A percentile compares a stretch with the other conserved stretches of the same genome.
These are phyloP conservation scores for Samsoniella hepiali DNA, from an alignment of 2,329 filamentous ascomycete genomes.

Conservation along the genomic window DNA sequence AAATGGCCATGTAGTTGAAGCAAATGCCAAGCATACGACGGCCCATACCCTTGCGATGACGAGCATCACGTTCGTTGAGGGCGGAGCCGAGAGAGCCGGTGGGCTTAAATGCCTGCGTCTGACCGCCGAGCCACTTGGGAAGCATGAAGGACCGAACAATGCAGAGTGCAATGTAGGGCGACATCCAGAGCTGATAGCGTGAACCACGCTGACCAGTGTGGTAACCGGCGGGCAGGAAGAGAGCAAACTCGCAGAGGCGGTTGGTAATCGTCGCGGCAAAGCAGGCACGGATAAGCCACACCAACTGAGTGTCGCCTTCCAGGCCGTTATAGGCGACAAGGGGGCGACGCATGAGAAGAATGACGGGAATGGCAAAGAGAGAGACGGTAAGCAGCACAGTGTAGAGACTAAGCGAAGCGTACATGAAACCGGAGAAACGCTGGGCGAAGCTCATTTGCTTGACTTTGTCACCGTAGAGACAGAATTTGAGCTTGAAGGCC, in stretches of 20 bases:
- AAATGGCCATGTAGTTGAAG: conserved; percentile 52
- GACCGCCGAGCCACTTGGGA: conserved; percentile 57
- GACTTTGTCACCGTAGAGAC: conserved; percentile 51
- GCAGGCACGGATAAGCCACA: conserved; percentile 55
- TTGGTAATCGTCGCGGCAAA: conserved; percentile 50
- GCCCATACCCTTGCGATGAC: conserved; percentile 49
- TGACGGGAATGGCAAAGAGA: conserved; percentile 57
- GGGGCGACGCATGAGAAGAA: conserved; percentile 53
- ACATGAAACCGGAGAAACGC: conserved; percentile 57
- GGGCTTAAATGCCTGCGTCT: conserved; percentile 57
- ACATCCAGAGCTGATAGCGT: conserved; percentile 60
- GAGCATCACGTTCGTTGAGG: conserved; percentile 56
- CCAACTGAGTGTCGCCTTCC: conserved; percentile 45
- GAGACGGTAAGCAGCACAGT: conserved; percentile 53
- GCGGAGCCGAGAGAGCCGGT: conserved; percentile 55
- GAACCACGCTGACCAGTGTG: conserved; percentile 56
- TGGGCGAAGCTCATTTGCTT: conserved; percentile 53
- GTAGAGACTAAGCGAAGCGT: conserved; percentile 53
- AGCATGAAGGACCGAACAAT: conserved; percentile 57
- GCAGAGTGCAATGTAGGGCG: conserved; percentile 57
- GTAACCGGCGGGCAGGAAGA: conserved; percentile 58
- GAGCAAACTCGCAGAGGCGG: conserved; percentile 54
- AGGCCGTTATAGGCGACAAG: conserved; percentile 52
- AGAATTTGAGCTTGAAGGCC: conserved; percentile 58
- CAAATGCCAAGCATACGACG: conserved; percentile 53